phyloP scores from a whole-genome alignment of 257 asterid genomes.

The Anisodus tanguticus region DNA sequence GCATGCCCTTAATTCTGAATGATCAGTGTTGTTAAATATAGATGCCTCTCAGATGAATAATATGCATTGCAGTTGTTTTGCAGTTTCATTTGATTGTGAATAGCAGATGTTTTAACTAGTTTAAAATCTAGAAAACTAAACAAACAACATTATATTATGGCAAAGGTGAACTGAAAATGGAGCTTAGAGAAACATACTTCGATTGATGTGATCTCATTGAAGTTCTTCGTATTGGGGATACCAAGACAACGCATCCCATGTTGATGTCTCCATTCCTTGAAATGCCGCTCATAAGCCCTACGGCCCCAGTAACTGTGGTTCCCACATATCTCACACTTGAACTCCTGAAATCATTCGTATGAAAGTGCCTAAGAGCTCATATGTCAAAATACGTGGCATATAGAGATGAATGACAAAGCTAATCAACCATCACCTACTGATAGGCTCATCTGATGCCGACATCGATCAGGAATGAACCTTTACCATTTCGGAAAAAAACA shows the following conservation, averaged over 20 bases:
- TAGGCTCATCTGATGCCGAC: too few relatives aligned
- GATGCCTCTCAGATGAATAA: constrained; percentile 2
- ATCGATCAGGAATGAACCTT: too few relatives aligned
- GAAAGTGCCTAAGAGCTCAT: constrained; percentile 15
- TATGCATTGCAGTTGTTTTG: background rate
- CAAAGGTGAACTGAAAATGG: background rate
- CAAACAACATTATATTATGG: constrained; percentile 1
- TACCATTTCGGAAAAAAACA: background rate
- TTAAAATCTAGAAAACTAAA: background rate
- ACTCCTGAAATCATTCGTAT: constrained; percentile 61
- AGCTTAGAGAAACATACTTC: constrained; percentile 52
- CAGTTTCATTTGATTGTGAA: background rate
- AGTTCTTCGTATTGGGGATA: constrained; percentile 94
- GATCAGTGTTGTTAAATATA: background rate
- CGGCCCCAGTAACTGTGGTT: constrained; percentile 99
- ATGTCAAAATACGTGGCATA: background rate
- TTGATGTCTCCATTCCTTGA: constrained; percentile 98
- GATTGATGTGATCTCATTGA: constrained; percentile 88
- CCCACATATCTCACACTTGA: constrained; percentile 98
- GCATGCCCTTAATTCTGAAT: background rate
- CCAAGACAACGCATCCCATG: constrained; percentile 99
- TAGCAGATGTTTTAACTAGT: background rate
- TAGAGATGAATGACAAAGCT: constrained; percentile 14
- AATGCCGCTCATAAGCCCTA: constrained; percentile 98
- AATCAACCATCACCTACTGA: background rate